phyloP scores from a whole-genome alignment of 2,329 filamentous ascomycete species.

The Capronia epimyces region DNA sequence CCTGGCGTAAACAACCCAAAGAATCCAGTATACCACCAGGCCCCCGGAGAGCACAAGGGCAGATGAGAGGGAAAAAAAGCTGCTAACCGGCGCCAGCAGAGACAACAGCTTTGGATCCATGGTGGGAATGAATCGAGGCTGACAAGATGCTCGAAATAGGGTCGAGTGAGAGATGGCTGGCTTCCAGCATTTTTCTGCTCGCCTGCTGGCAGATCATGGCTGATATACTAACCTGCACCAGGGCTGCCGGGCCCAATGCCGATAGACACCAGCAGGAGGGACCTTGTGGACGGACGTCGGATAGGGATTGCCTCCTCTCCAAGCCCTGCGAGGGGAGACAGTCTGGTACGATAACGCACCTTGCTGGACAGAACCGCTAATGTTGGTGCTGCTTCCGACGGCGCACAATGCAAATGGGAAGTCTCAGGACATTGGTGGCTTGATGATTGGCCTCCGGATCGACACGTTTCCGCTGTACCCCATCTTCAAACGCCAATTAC shows the following conservation, averaged over 20 bases:
- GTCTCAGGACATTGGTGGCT: not conserved
- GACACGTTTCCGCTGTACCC: not conserved
- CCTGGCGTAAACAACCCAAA: constrained; percentile 31
- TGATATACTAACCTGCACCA: not conserved
- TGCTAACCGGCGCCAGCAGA: not conserved
- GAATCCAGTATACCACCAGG: constrained; percentile 18
- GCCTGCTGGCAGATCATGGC: not conserved
- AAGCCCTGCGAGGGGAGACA: too few relatives aligned
- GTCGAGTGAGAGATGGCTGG: too few relatives aligned
- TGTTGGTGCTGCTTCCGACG: too few relatives aligned
- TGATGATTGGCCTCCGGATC: not conserved
- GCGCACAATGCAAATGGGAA: too few relatives aligned
- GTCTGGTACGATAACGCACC: not conserved
- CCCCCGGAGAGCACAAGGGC: not conserved
- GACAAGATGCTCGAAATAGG: too few relatives aligned
- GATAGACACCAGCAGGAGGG: too few relatives aligned
- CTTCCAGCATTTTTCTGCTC: too few relatives aligned
- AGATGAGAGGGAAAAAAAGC: constrained; percentile 2
- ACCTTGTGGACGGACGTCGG: too few relatives aligned
- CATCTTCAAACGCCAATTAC: not conserved
- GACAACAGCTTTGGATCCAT: not conserved
- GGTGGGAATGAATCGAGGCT: not conserved
- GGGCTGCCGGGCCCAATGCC: too few relatives aligned
- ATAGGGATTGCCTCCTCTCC: too few relatives aligned
- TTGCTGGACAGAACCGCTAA: not conserved